Percentiles rank a stretch among this genome's conserved stretches.
These are phyloP conservation scores for Euptelea pleiosperma DNA, from an alignment of 164 flowering plant species.

Conservation along the genomic window DNA sequence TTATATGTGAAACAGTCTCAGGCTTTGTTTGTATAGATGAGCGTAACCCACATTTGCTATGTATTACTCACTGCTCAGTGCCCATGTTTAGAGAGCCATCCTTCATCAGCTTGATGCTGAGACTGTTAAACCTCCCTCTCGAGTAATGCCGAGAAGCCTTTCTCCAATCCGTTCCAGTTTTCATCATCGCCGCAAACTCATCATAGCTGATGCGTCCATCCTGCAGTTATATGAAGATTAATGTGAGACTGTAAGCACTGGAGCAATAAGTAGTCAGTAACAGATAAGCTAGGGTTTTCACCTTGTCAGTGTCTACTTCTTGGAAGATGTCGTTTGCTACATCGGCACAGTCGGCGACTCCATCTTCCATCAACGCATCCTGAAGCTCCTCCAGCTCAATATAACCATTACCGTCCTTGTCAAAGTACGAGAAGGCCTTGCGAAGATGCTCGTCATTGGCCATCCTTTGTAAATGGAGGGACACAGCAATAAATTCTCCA, in stretches of 20 bases:
- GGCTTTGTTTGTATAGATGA: constrained; percentile 12
- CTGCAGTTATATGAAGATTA: constrained; percentile 32
- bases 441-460: constrained; percentile 85
- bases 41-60: constrained; percentile 5
- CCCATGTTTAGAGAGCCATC: constrained; percentile 85
- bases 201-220: constrained; percentile 89
- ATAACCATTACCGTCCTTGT: constrained; percentile 70
- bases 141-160: constrained; percentile 95
- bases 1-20: constrained; percentile 13
- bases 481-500: constrained; percentile 79
- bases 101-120: constrained; percentile 82
- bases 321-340: constrained; percentile 82
- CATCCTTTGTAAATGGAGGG: constrained; percentile 79
- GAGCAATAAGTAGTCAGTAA: neutral
- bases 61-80: constrained; percentile 25
- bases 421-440: constrained; percentile 81
- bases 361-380: constrained; percentile 76
- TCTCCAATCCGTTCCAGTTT: constrained; percentile 97
- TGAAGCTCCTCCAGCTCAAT: constrained; percentile 80
- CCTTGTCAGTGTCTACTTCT: constrained; percentile 96
- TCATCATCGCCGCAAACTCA: constrained; percentile 95
- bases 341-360: constrained; percentile 52
- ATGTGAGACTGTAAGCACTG: constrained; percentile 2
- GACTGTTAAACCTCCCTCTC: constrained; percentile 87
- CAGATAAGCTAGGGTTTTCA: constrained; percentile 15